Percentiles rank a stretch among this genome's conserved stretches.
Conservation (phyloP, 2,329 filamentous ascomycete species). For the Penicillium hordei region DNA sequence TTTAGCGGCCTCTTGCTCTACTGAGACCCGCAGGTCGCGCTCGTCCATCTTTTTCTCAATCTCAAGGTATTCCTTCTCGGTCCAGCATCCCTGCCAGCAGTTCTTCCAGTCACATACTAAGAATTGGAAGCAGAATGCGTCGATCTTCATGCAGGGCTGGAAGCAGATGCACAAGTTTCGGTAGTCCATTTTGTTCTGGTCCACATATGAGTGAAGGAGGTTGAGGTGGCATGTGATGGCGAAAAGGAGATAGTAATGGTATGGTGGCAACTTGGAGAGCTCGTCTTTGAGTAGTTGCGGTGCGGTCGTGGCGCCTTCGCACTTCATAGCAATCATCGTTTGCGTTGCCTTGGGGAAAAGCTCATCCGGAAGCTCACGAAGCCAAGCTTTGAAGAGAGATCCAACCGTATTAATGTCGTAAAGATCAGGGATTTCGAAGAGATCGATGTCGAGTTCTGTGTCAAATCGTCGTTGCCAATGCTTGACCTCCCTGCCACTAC, state of each 20-base stretch:
- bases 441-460: constrained; percentile 81
- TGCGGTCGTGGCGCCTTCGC: constrained; percentile 73
- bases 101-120: constrained; percentile 93
- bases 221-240: constrained; percentile 96
- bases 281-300: constrained; percentile 87
- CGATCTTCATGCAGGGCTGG: constrained; percentile 94
- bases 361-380: constrained; percentile 90
- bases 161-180: constrained; percentile 95
- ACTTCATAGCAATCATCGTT: constrained; percentile 75
- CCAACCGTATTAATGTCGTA: constrained; percentile 97
- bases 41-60: constrained; percentile 47
- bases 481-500: constrained; percentile 85
- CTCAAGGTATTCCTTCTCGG: constrained; percentile 76
- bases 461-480: constrained; percentile 93
- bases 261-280: constrained; percentile 88
- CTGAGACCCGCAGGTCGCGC: constrained; percentile 27
- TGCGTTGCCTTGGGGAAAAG: constrained; percentile 85
- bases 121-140: constrained; percentile 92
- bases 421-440: constrained; percentile 81
- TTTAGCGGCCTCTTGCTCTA: constrained; percentile 27
- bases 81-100: constrained; percentile 95
- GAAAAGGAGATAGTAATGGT: constrained; percentile 97
- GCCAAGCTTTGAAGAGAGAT: constrained; percentile 94
- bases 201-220: constrained; percentile 82
- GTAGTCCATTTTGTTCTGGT: constrained; percentile 98